phyloP scores from a whole-genome alignment of 1,284 basidiomycete species.

The Rhodotorula sp. region DNA sequence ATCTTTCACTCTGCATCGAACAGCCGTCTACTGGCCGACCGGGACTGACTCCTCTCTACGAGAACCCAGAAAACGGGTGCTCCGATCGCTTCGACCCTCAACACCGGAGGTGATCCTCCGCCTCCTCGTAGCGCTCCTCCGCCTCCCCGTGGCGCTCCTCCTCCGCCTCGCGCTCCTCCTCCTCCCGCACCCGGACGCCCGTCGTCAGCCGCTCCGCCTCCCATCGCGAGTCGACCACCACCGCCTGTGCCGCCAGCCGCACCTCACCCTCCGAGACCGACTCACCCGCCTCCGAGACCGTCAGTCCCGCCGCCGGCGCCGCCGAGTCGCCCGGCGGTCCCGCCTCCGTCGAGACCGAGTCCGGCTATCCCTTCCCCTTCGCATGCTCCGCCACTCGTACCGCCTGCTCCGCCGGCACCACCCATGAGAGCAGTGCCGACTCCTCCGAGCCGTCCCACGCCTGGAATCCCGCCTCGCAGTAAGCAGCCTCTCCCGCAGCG shows the following conservation, averaged over 20 bases:
- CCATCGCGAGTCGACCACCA: slow-evolving; percentile 2
- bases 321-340: neutral
- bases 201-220: slow-evolving; percentile 9
- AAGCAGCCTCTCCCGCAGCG: neutral
- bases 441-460: neutral
- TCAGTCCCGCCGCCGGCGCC: slow-evolving; percentile 14
- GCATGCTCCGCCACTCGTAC: slow-evolving; percentile 4
- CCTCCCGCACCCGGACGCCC: neutral
- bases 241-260: neutral
- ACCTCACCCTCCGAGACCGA: neutral
- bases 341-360: neutral
- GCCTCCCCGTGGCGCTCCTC: slow-evolving; percentile 3
- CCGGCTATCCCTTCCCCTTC: slow-evolving; percentile 1
- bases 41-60: neutral
- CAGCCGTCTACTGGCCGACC: too few relatives aligned
- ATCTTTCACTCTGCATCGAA: too few relatives aligned
- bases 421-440: neutral
- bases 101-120: neutral
- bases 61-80: slow-evolving; percentile 24
- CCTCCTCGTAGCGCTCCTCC: neutral
- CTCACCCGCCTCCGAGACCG: neutral
- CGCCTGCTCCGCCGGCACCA: slow-evolving; percentile 8
- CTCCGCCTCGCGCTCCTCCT: neutral
- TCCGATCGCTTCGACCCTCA: slow-evolving; percentile 9
- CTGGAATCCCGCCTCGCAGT: neutral